These are phyloP conservation scores for Aspergillus udagawae DNA, from an alignment of 2,329 filamentous ascomycete genomes.

Conservation along the genomic window DNA sequence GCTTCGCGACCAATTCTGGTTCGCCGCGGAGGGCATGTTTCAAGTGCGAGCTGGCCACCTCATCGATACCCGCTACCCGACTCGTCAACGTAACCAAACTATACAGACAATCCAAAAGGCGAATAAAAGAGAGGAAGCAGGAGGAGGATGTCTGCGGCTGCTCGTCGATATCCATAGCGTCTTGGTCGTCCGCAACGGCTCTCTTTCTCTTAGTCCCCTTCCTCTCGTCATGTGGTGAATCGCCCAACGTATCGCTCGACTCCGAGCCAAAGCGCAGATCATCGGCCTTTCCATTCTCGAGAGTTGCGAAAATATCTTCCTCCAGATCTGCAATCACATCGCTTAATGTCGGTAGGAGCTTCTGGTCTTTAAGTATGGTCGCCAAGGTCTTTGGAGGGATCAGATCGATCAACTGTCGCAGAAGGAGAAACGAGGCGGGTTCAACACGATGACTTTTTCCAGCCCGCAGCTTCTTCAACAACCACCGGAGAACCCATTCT, in stretches of 20 bases:
- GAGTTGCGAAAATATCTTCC: slow-evolving; percentile 24
- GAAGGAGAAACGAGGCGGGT: slow-evolving; percentile 48
- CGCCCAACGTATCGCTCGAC: slow-evolving; percentile 32
- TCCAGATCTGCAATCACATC: slow-evolving; percentile 59
- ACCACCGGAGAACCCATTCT: slow-evolving; percentile 65
- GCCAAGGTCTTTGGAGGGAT: slow-evolving; percentile 68
- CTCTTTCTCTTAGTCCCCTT: slow-evolving; percentile 40
- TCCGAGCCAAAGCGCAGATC: slow-evolving; percentile 29
- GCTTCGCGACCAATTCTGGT: slow-evolving; percentile 29
- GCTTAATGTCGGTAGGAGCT: slow-evolving; percentile 64
- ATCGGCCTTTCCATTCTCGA: slow-evolving; percentile 21
- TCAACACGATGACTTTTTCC: slow-evolving; percentile 42
- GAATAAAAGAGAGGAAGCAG: slow-evolving; percentile 32
- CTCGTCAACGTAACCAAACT: slow-evolving; percentile 26
- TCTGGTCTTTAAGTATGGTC: slow-evolving; percentile 65
- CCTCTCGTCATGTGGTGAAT: slow-evolving; percentile 20
- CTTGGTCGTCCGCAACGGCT: slow-evolving; percentile 18
- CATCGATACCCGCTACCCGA: slow-evolving; percentile 22
- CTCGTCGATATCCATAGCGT: slow-evolving; percentile 30
- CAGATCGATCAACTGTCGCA: slow-evolving; percentile 64
- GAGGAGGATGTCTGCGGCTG: slow-evolving; percentile 26
- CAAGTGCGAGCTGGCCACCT: slow-evolving; percentile 36
- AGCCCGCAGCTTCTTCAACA: slow-evolving; percentile 56
- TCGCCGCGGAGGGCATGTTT: slow-evolving; percentile 37
- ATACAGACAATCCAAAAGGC: slow-evolving; percentile 33